Conservation (phyloP, 192 early-diverging fungal species). For the Entomortierella lignicola region DNA sequence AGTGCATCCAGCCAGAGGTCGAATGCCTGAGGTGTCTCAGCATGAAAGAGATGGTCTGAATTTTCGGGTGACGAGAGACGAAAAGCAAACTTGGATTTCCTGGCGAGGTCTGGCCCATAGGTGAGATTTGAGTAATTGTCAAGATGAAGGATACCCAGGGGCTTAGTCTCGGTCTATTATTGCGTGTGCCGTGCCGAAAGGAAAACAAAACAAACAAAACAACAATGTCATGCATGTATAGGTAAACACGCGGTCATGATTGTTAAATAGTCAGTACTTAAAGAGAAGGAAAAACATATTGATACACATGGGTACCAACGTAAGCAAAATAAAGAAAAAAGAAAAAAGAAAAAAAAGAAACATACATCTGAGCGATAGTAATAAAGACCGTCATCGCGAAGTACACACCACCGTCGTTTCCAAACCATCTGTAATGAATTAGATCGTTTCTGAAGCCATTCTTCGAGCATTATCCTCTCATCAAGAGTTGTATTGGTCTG, state of each 20-base stretch:
- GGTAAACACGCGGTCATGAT: not conserved
- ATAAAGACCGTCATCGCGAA: slow-evolving; percentile 24
- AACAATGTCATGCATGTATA: not conserved
- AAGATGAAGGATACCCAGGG: slow-evolving; percentile 27
- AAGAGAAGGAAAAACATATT: not conserved
- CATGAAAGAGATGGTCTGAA: slow-evolving; percentile 29
- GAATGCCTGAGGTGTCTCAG: slow-evolving; percentile 12
- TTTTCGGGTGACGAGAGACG: slow-evolving; percentile 26
- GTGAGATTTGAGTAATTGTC: slow-evolving; percentile 24
- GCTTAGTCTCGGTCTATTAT: slow-evolving; percentile 33
- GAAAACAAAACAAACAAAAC: not conserved
- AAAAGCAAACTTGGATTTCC: slow-evolving; percentile 22
- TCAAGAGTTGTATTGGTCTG: not conserved
- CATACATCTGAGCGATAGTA: slow-evolving; percentile 41
- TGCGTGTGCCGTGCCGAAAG: no score
- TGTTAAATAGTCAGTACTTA: not conserved
- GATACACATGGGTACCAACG: not conserved
- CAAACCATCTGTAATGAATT: slow-evolving; percentile 32
- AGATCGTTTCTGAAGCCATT: slow-evolving; percentile 45
- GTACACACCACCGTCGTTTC: slow-evolving; percentile 47
- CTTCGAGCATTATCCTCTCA: slow-evolving; percentile 26
- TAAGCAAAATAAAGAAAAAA: not conserved
- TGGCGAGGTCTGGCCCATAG: slow-evolving; percentile 13
- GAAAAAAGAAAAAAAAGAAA: not conserved
- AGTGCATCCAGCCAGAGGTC: slow-evolving; percentile 32